A percentile compares a stretch with the other conserved stretches of the same genome.
Conservation (phyloP, 2,329 filamentous ascomycete genomes). For the Rutstroemia sp. region DNA sequence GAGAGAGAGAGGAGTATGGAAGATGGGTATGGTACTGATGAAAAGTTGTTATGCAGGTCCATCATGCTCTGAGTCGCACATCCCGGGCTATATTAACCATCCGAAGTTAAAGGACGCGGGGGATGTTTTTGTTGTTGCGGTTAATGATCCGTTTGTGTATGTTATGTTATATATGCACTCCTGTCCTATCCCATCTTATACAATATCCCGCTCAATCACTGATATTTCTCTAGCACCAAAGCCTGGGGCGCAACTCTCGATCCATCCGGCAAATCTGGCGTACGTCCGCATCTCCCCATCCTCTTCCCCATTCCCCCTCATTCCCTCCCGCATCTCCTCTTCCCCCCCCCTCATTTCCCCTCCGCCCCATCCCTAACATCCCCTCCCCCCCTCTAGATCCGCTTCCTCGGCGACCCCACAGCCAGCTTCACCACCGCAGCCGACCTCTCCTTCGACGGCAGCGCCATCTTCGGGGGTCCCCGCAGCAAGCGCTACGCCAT, state of each 20-base stretch:
- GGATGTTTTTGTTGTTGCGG: slow-evolving; percentile 80
- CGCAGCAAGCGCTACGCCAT: slow-evolving; percentile 86
- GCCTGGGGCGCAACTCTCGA: slow-evolving; percentile 78
- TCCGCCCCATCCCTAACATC: slow-evolving; percentile 62
- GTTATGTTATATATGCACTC: slow-evolving; percentile 28
- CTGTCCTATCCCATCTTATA: background rate
- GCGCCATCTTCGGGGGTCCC: slow-evolving; percentile 70
- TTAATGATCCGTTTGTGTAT: slow-evolving; percentile 94
- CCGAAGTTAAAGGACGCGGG: slow-evolving; percentile 72
- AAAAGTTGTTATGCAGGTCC: slow-evolving; percentile 37
- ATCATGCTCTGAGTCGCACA: slow-evolving; percentile 60
- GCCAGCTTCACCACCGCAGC: slow-evolving; percentile 76
- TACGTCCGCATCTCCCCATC: slow-evolving; percentile 74
- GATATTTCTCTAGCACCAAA: slow-evolving; percentile 40
- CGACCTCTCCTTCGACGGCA: slow-evolving; percentile 74
- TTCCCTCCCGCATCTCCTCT: slow-evolving; percentile 70
- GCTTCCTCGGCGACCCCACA: slow-evolving; percentile 78
- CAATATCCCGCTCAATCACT: no score
- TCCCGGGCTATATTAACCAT: slow-evolving; percentile 81
- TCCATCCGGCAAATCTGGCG: slow-evolving; percentile 64
- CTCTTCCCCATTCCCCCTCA: slow-evolving; percentile 70
- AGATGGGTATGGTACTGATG: background rate
- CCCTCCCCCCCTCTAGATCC: slow-evolving; percentile 51
- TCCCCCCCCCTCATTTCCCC: slow-evolving; percentile 70
- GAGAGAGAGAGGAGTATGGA: background rate